Evolutionary conservation across 352 stramenopile species (phyloP).

Genomic region (Phytophthora cajani): DNA sequence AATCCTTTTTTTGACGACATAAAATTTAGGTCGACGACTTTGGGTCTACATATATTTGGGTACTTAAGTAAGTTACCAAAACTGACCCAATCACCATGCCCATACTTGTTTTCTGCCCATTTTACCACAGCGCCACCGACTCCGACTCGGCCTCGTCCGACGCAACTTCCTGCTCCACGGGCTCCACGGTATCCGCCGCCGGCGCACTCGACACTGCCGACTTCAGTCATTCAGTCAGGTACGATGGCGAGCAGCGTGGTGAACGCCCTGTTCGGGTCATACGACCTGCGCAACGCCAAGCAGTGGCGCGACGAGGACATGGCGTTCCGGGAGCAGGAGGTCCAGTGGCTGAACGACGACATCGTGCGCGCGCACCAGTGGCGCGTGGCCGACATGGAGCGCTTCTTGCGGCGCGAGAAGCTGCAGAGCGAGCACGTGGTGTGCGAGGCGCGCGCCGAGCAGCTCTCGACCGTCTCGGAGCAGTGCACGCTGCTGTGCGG

Average conservation of each 20-base stretch:
- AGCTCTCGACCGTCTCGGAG: conserved; percentile 75
- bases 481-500: conserved; percentile 69
- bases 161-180: too few relatives aligned
- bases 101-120: too few relatives aligned
- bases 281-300: conserved; percentile 78
- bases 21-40: too few relatives aligned
- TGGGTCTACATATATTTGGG: too few relatives aligned
- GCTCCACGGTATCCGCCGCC: too few relatives aligned
- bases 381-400: conserved; percentile 72
- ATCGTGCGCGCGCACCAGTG: conserved; percentile 73
- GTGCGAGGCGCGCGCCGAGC: conserved; percentile 70
- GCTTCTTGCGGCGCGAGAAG: conserved; percentile 65
- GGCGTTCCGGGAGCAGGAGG: conserved; percentile 65
- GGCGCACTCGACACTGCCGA: too few relatives aligned
- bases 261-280: conserved; percentile 78
- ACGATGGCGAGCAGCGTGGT: conserved; percentile 62
- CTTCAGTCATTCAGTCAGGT: too few relatives aligned
- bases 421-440: conserved; percentile 70
- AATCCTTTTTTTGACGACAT: too few relatives aligned
- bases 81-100: too few relatives aligned
- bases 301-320: conserved; percentile 83
- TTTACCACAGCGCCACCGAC: too few relatives aligned
- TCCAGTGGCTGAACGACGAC: conserved; percentile 84
- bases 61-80: too few relatives aligned
- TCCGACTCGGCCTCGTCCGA: too few relatives aligned